These are phyloP conservation scores for Cytospora piceae DNA, from an alignment of 2,329 filamentous ascomycete genomes.

Conservation along the genomic window DNA sequence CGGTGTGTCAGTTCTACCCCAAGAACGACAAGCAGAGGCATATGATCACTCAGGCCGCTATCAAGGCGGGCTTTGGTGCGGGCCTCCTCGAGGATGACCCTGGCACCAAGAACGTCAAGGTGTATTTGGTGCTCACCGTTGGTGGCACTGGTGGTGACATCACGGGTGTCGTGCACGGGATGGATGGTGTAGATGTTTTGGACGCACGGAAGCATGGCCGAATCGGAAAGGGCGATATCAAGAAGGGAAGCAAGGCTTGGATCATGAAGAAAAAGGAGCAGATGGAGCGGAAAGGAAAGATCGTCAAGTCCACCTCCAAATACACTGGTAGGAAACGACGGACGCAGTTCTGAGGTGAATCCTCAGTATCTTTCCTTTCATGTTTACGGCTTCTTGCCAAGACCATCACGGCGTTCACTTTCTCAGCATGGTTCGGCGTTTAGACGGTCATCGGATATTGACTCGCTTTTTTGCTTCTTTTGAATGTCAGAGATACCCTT, in stretches of 20 bases:
- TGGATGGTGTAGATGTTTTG: constrained; percentile 85
- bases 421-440: constrained; percentile 28
- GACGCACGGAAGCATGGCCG: constrained; percentile 64
- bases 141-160: constrained; percentile 79
- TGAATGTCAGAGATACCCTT: constrained; percentile 30
- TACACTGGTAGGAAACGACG: constrained; percentile 91
- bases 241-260: constrained; percentile 86
- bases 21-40: constrained; percentile 89
- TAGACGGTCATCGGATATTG: constrained; percentile 18
- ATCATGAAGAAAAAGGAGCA: constrained; percentile 87
- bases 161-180: constrained; percentile 83
- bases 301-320: constrained; percentile 89
- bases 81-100: constrained; percentile 94
- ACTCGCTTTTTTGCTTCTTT: constrained; percentile 6
- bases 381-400: constrained; percentile 4
- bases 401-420: constrained; percentile 1
- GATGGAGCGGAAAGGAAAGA: constrained; percentile 92
- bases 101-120: constrained; percentile 93
- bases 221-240: constrained; percentile 56
- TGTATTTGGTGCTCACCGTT: constrained; percentile 94
- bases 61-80: constrained; percentile 93
- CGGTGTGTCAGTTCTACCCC: constrained; percentile 97
- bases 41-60: constrained; percentile 90
- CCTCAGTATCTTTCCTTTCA: not conserved
- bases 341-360: constrained; percentile 64